Evolutionary conservation across 225 moss, liverwort and hornwort genomes (phyloP), one percentile per base, ranked within the genome.

Genomic region (Physcomitrellopsis africana): DNA sequence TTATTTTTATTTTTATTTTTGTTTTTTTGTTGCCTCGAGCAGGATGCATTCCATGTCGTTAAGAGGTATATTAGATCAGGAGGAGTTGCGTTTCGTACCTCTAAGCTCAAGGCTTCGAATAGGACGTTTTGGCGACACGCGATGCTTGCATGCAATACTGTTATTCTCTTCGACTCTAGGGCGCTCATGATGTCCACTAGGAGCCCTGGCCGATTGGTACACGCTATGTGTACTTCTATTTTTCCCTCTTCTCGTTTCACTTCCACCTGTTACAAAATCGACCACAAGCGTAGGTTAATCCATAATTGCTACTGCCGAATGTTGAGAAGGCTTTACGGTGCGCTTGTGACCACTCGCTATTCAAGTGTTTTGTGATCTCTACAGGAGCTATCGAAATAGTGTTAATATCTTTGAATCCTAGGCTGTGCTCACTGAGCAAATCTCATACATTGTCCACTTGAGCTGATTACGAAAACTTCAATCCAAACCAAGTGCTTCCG

Each of bases 181-280:
- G 75, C 77, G 62, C 71, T 70, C 74, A 80, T 72, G 57, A 83
- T 86, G 70, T 82, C 82, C 29, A 83, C 58, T 20, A 86, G 26
- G 46, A 86, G 80, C 41, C 86, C 86, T 6, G 82, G 82, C 47
- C 86, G 82, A 51, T 86, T 83, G 16, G 79, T 77, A 55, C 86
- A 86, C 4, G 68, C 80, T 46, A 83, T 77, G 53, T 80, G 82
- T 23, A 83, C 82, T 74, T 80, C 80, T 51, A 80, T 45, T 65
- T 86, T 86, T 11, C 75, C 86, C 63, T 82, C 74, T 60, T 80
- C 80, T 57, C 74, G 77, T 58, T 80, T 80, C 22, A 86, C 82
- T 57, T 63, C 82, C 70, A 86, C 86, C 82, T 86, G 80, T 66
- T 70, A 58, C 82, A 70, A 32, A 58, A 61, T 16, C 42, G 55